These are phyloP conservation scores for Coniella vitis DNA, from an alignment of 2,329 filamentous ascomycete species.

Conservation along the genomic window DNA sequence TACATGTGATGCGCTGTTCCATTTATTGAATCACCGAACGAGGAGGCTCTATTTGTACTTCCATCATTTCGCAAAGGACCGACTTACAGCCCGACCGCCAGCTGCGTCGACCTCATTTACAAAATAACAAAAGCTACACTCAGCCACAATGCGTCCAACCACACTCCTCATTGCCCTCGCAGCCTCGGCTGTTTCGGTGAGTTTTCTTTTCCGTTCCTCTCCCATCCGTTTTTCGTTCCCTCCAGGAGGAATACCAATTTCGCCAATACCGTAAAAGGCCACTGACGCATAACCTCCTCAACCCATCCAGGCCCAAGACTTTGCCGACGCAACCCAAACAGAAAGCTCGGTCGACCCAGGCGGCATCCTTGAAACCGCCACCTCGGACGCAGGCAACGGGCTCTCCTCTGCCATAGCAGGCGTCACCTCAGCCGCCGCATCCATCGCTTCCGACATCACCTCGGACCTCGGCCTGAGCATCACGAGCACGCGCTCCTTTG, in stretches of 20 bases:
- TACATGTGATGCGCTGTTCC: neutral
- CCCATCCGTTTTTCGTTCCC: too few relatives aligned
- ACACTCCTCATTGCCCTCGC: slow-evolving; percentile 26
- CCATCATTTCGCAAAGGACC: too few relatives aligned
- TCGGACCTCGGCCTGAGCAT: neutral
- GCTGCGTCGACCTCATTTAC: too few relatives aligned
- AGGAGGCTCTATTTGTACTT: too few relatives aligned
- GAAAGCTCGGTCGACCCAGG: slow-evolving; percentile 3
- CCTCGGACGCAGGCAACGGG: slow-evolving; percentile 3
- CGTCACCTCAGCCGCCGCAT: slow-evolving; percentile 17
- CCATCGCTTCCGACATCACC: slow-evolving; percentile 10
- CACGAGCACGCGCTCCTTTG: neutral
- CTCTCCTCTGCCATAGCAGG: slow-evolving; percentile 8
- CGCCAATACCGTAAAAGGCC: too few relatives aligned
- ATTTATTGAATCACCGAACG: too few relatives aligned
- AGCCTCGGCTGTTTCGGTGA: slow-evolving; percentile 25
- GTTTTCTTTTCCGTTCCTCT: slow-evolving; percentile 1
- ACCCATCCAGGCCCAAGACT: slow-evolving; percentile 17
- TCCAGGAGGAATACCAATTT: too few relatives aligned
- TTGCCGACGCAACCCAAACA: slow-evolving; percentile 4
- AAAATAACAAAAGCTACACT: too few relatives aligned
- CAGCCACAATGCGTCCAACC: slow-evolving; percentile 25
- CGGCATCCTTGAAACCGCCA: slow-evolving; percentile 12
- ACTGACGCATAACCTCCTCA: neutral
- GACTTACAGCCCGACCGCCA: too few relatives aligned